Evolutionary conservation across 208 protist genomes (phyloP), one percentile per base, ranked within the genome.

Genomic region (Leptomonas pyrrhocoris): DNA sequence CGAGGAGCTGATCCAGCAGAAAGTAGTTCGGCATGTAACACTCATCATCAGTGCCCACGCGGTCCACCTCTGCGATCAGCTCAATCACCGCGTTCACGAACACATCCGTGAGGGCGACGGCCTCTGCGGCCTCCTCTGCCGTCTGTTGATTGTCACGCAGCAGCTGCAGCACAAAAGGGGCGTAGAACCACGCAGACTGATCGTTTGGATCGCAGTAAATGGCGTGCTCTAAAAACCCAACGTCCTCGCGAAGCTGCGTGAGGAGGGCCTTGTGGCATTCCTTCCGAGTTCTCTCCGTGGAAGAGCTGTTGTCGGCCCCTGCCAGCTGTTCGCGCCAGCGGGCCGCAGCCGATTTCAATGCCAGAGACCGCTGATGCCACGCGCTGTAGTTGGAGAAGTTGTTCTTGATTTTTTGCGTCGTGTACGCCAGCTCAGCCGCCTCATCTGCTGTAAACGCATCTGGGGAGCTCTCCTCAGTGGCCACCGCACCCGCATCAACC

Each of bases 351-450:
- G 64, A 49, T 11, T 78, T 73, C 5, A 96, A 9, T 21, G 85
- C 81, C 4, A 93, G 57, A 2, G 75, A 87, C 18, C 97, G 86
- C 65, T 98, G 89, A 85, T 99, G 98, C 97, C 97, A 99, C 21
- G 97, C 96, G 42, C 95, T 98, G 83, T 99, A 99, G 74, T 99
- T 99, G 34, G 94, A 98, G 77, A 99, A 99, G 80, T 99, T 98
- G 25, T 80, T 67, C 25, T 89, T 75, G 42, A 99, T 97, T 62
- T 97, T 94, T 23, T 45, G 54, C 0, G 68, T 80, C 15, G 96
- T 97, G 78, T 94, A 98, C 0, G 54, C 59, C 36, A 98, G 55
- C 66, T 98, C 95, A 2, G 74, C 65, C 7, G 55, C 45, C 55
- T 94, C 89, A 0, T 77, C 65, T 0, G 64, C 2, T 1, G 74